These are phyloP conservation scores for Panicum hallii DNA, from an alignment of 202 grass and related monocot genomes.

Conservation along the genomic window DNA sequence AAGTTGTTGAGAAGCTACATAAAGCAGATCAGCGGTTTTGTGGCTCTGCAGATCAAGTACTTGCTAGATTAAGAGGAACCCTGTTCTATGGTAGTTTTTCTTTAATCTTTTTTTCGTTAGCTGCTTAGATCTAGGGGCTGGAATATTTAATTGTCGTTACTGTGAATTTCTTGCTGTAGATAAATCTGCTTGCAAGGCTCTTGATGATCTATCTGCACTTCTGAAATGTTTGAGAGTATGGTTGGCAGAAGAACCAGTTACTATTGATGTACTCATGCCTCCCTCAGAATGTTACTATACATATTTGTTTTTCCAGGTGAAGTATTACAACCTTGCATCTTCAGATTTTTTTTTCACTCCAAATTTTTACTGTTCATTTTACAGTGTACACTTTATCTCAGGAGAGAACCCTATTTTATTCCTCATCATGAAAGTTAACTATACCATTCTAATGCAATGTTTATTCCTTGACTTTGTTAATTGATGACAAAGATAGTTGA, in stretches of 20 bases:
- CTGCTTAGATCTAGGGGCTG: slow-evolving; percentile 16
- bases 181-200: slow-evolving; percentile 84
- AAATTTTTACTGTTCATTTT: slow-evolving; percentile 21
- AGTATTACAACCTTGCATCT: slow-evolving; percentile 16
- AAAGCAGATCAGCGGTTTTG: slow-evolving; percentile 92
- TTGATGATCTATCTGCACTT: slow-evolving; percentile 84
- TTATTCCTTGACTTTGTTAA: not conserved
- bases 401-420: slow-evolving; percentile 19
- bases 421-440: not conserved
- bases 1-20: slow-evolving; percentile 90
- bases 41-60: slow-evolving; percentile 78
- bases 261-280: slow-evolving; percentile 96
- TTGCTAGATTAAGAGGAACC: slow-evolving; percentile 95
- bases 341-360: not conserved
- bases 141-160: slow-evolving; percentile 31
- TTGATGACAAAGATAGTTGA: not conserved
- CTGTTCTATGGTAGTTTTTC: slow-evolving; percentile 72
- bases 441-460: slow-evolving; percentile 25
- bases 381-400: not conserved
- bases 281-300: slow-evolving; percentile 89
- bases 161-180: slow-evolving; percentile 57
- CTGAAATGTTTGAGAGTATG: slow-evolving; percentile 85
- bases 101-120: slow-evolving; percentile 30
- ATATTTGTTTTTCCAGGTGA: slow-evolving; percentile 90
- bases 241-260: slow-evolving; percentile 66